Evolutionary conservation across 169 alveolate genomes (phyloP), one percentile per base, ranked within the genome.

Genomic region (Babesia divergens): DNA sequence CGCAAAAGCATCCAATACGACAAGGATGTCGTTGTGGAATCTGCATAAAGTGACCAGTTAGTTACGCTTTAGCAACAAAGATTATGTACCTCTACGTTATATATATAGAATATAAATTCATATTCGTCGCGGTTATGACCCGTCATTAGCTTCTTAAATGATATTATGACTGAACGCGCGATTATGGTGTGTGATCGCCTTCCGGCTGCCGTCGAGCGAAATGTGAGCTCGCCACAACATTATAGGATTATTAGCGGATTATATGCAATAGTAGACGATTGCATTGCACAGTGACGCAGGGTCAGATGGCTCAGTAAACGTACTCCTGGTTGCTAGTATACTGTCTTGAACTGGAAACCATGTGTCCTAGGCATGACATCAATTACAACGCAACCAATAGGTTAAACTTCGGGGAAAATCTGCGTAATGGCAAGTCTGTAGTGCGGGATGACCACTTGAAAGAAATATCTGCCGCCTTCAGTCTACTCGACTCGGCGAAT

Each of bases 391-490:
- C 67, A 7, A 74, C 66, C 47, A 34, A 52, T 9, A 80, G 62
- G 37, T 11, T 70, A 6, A 46, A 49, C 32, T 37, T 31, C 14
- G 62, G 60, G 16, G 69, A 62, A 43, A 60, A 37, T 8, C 32
- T 60, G 29, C 75, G 92, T 35, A 65, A 83, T 35, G 90, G 88
- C 5, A 53, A 84, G 31, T 59, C 75, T 42, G 89, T 77, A 64
- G 74, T 83, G 58, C 82, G 91, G 28, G 89, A 74, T 14, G 90
- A 86, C 56, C 92, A 86, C 31, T 58, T 83, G 37, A 83, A 65
- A 75, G 99, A 97, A 83, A 95, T 97, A 16, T 94, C 94, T 67
- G 99, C 97, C 74, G 99, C 99, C 43, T 97, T 97, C 85, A 98
- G 97, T 68, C 89, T 97, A 42, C 95, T 97, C 82, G 99, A 97